Percentiles rank a stretch among this genome's conserved stretches.
Evolutionary conservation across 2,329 filamentous ascomycete species (phyloP).

Genomic region (Myriosclerotinia duriaeana): DNA sequence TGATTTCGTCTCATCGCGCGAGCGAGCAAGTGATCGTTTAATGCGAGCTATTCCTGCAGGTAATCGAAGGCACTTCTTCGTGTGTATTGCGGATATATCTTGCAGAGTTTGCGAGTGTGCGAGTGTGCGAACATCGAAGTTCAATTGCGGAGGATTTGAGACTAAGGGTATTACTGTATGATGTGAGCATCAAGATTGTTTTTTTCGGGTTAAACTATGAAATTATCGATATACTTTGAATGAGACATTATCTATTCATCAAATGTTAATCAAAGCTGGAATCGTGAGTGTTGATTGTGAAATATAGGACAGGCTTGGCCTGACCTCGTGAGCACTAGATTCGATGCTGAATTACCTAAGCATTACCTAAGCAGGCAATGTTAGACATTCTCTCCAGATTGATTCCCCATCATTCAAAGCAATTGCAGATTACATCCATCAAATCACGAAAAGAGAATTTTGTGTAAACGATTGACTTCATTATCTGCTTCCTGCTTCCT

Average conservation of each 20-base stretch:
- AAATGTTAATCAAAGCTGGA: neutral
- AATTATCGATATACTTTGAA: neutral
- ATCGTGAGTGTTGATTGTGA: neutral
- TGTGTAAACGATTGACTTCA: constrained; percentile 12
- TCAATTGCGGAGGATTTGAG: neutral
- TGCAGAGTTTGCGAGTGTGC: neutral
- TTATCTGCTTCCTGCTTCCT: constrained; percentile 3
- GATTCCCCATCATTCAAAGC: neutral
- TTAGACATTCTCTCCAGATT: neutral
- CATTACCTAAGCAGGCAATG: neutral
- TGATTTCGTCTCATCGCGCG: neutral
- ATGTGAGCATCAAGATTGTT: neutral
- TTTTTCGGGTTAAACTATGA: neutral
- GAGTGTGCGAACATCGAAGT: neutral
- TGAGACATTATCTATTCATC: neutral
- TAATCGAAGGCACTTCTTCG: neutral
- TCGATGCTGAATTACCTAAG: neutral
- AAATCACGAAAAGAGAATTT: neutral
- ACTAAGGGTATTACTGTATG: neutral
- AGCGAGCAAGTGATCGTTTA: neutral
- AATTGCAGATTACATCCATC: neutral
- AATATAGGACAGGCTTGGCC: neutral
- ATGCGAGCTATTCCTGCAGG: neutral
- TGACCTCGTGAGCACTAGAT: neutral
- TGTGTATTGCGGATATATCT: neutral